Conservation (phyloP, 2,329 filamentous ascomycete species). For the Alternaria conjuncta region DNA sequence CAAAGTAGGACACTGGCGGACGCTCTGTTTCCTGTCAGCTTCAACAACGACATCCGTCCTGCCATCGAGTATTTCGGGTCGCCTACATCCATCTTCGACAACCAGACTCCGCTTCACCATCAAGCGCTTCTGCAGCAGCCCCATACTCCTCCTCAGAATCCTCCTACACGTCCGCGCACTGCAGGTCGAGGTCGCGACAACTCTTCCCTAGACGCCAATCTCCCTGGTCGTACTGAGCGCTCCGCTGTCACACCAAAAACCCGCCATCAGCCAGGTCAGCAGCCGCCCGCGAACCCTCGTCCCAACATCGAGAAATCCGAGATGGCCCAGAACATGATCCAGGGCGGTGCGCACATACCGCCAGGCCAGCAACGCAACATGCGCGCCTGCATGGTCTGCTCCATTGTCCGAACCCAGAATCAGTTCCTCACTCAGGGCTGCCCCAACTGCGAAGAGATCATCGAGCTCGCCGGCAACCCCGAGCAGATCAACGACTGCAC, state of each 20-base stretch:
- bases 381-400: constrained; percentile 98
- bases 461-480: constrained; percentile 77
- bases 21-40: constrained; percentile 8
- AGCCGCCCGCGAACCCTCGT: not conserved
- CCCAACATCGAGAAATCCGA: not conserved
- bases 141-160: not conserved
- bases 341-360: constrained; percentile 68
- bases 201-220: constrained; percentile 7
- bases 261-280: not conserved
- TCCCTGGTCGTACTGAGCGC: not conserved
- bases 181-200: not conserved
- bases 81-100: not conserved
- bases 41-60: not conserved
- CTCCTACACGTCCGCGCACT: not conserved
- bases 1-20: constrained; percentile 17
- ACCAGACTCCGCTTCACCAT: not conserved
- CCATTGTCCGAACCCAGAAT: constrained; percentile 82
- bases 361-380: constrained; percentile 81
- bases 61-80: not conserved
- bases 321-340: constrained; percentile 39
- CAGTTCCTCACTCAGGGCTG: constrained; percentile 88
- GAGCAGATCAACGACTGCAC: constrained; percentile 93
- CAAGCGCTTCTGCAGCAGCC: not conserved
- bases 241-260: not conserved
- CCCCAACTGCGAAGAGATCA: constrained; percentile 94